phyloP scores from a whole-genome alignment of 2,329 filamentous ascomycete species.

The Aspergillus phoenicis region DNA sequence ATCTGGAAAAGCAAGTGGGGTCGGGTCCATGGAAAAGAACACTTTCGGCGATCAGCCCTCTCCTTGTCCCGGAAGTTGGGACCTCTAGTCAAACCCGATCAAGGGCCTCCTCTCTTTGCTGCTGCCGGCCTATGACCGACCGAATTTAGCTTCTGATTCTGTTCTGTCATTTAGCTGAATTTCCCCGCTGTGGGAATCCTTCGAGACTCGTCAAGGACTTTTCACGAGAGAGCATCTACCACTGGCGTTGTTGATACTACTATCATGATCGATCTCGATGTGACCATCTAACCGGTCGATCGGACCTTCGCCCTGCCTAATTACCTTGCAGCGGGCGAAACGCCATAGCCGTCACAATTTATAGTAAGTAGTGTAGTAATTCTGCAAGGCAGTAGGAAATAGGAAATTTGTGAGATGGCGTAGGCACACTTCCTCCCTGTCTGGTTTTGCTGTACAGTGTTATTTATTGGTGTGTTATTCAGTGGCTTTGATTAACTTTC shows the following conservation, averaged over 20 bases:
- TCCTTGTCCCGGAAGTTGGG: constrained; percentile 22
- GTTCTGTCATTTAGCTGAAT: constrained; percentile 1
- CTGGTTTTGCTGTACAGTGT: background rate
- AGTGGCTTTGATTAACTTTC: background rate
- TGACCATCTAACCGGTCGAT: constrained; percentile 10
- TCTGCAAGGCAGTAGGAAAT: constrained; percentile 6
- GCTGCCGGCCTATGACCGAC: background rate
- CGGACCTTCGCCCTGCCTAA: constrained; percentile 13
- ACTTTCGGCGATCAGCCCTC: constrained; percentile 23
- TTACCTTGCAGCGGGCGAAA: constrained; percentile 21
- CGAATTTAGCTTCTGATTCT: background rate
- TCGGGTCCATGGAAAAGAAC: constrained; percentile 17
- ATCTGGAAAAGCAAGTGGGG: constrained; percentile 13
- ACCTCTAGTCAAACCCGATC: constrained; percentile 13
- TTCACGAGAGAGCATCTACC: background rate
- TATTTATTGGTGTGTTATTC: background rate
- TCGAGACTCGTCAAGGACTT: background rate
- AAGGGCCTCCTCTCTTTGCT: constrained; percentile 6
- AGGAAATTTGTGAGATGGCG: too few relatives aligned
- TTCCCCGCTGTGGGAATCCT: constrained; percentile 1
- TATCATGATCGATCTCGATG: constrained; percentile 12
- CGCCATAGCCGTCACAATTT: constrained; percentile 16
- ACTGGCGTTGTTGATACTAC: background rate
- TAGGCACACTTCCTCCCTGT: background rate
- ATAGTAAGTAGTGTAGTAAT: background rate